These are phyloP conservation scores for Gossypium schwendimanii DNA, from an alignment of 441 rosid genomes.

Conservation along the genomic window DNA sequence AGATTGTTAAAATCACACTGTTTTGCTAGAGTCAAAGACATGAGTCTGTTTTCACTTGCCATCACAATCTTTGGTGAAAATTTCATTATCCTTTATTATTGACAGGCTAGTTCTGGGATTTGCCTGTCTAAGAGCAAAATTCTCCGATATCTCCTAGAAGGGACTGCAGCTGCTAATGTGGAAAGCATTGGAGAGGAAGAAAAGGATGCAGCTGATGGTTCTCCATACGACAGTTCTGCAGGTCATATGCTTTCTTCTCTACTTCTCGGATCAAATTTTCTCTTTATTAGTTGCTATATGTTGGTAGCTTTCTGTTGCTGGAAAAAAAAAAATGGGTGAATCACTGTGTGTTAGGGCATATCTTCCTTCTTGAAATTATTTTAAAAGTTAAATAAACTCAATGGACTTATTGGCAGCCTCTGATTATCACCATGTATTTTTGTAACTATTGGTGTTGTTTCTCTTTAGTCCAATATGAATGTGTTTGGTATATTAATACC, in stretches of 20 bases:
- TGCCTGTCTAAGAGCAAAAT: slow-evolving; percentile 44
- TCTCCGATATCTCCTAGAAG: slow-evolving; percentile 58
- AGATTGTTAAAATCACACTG: neutral
- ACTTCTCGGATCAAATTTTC: neutral
- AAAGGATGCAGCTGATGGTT: slow-evolving; percentile 23
- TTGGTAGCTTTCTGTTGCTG: slow-evolving; percentile 1
- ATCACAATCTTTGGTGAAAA: neutral
- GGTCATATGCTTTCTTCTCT: slow-evolving; percentile 16
- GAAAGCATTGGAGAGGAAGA: slow-evolving; percentile 42
- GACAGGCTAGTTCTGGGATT: slow-evolving; percentile 54
- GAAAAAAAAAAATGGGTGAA: neutral
- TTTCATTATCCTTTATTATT: slow-evolving; percentile 5
- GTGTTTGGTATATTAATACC: neutral
- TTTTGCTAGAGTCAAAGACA: neutral
- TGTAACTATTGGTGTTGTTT: neutral
- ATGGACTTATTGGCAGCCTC: neutral
- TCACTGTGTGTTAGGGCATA: neutral
- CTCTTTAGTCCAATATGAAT: neutral
- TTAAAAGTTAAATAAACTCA: neutral
- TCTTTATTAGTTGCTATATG: neutral
- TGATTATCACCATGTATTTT: neutral
- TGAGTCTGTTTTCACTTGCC: neutral
- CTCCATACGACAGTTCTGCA: slow-evolving; percentile 15
- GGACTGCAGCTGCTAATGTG: slow-evolving; percentile 66
- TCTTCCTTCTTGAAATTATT: neutral